Evolutionary conservation across 257 asterid species (phyloP).

Genomic region (Echium plantagineum): DNA sequence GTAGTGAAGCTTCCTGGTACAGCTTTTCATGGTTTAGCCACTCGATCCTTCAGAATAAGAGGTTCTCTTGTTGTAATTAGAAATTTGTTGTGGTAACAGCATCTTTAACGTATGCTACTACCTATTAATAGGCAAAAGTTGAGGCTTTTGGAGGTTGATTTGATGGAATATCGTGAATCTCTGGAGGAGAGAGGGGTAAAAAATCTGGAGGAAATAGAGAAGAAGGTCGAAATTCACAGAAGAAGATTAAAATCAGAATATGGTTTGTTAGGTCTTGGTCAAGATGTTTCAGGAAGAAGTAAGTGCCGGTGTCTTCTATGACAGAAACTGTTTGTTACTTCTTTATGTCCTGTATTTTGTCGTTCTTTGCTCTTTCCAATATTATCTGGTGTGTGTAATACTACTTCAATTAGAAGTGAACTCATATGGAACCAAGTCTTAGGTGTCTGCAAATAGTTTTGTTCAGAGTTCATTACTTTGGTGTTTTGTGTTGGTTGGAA

Average conservation of each 20-base stretch:
- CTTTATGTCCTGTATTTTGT: too few species aligned
- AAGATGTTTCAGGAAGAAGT: conserved; percentile 58
- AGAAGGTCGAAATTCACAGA: conserved; percentile 56
- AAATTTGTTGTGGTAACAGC: not conserved
- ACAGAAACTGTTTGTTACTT: not conserved
- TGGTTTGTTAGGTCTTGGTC: conserved; percentile 45
- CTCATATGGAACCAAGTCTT: not conserved
- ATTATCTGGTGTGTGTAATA: too few species aligned
- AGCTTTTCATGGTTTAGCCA: not conserved
- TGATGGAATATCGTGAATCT: conserved; percentile 85
- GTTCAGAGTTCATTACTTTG: not conserved
- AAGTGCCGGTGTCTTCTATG: conserved; percentile 16
- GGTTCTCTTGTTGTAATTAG: not conserved
- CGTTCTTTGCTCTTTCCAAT: too few species aligned
- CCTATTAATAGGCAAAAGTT: conserved; percentile 50
- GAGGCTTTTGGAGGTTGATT: conserved; percentile 81
- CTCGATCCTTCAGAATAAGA: not conserved
- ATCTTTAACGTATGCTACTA: not conserved
- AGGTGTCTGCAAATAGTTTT: not conserved
- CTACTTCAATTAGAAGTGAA: not conserved
- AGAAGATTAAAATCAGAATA: conserved; percentile 56
- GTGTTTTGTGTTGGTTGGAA: not conserved
- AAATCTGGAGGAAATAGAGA: conserved; percentile 59
- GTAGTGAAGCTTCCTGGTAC: not conserved
- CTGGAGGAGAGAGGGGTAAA: conserved; percentile 74